Base-by-base conservation (phyloP, 2,329 filamentous ascomycete genomes). In the Fonsecaea erecta region DNA sequence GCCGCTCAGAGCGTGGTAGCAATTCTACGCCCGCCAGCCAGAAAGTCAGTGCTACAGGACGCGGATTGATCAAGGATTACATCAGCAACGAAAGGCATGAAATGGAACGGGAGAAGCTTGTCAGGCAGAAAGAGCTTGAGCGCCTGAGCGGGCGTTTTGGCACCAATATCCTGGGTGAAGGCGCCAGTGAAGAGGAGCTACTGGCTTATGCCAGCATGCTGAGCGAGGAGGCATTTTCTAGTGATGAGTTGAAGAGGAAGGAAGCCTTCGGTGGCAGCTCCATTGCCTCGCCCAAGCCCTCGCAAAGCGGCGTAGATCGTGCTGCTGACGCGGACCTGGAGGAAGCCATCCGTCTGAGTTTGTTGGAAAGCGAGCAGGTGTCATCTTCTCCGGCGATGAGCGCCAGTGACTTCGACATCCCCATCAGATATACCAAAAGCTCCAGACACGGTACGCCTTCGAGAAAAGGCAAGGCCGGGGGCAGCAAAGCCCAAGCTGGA, bases 21-120 rank as follows among this genome's bases (percentile, higher is more conserved):
- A 90, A 90, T 71, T 79, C 79, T 5, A 74, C 73, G 8, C 78
- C 80, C 11, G 83, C 81, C 14, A 75, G 77, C 7, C 85, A 88
- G 68, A 82, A 84, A 8, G 87, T 88, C 70, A 82, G 81, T 43
- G 85, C 82, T n/a, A 85, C 83, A 37, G 85, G 89, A 21, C 86
- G 91, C 51, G 88, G 87, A 18, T 88, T 90, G 26, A 82, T 97
- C 37, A 86, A 88, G 65, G 89, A 90, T 68, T 93, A 93, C 73
- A 98, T 98, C 68, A 88, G 88, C 46, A 90, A 91, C n/a, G 94
- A 98, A 76, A 86, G 90, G 70, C 84, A 88, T 51, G 93, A 97
- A 75, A 83, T 97, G 62, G 88, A 90, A 62, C 84, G 85, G 8
- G 92, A 96, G 73, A 87, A 89, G 71, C 81, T 88, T 34, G 84